Percentiles rank a stretch among this genome's conserved stretches.
phyloP scores from a whole-genome alignment of 179 eudicot species.

The Patellifolia procumbens region DNA sequence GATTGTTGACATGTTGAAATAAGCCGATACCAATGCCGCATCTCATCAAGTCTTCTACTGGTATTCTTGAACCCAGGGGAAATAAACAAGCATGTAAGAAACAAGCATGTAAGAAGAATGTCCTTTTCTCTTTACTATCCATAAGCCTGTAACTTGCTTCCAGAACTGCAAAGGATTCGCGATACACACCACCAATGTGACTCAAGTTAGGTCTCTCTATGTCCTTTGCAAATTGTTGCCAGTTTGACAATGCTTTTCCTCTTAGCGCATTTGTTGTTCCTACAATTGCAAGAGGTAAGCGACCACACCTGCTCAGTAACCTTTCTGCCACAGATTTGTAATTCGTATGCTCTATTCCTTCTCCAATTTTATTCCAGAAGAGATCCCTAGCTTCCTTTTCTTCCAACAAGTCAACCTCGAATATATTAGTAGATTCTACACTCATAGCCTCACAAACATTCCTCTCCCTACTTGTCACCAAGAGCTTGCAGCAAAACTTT shows the following conservation, averaged over 20 bases:
- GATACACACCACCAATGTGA: too few relatives aligned
- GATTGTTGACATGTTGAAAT: neutral
- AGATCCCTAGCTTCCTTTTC: neutral
- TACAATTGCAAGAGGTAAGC: constrained; percentile 2
- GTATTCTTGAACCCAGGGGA: constrained; percentile 12
- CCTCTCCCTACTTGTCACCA: neutral
- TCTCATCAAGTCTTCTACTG: constrained; percentile 8
- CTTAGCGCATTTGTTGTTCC: neutral
- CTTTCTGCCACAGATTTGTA: neutral
- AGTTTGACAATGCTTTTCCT: neutral
- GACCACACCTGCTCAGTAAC: neutral
- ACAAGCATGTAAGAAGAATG: constrained; percentile 12
- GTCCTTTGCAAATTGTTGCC: constrained; percentile 1
- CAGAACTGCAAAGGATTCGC: too few relatives aligned
- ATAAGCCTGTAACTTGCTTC: constrained; percentile 1
- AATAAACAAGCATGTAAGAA: too few relatives aligned
- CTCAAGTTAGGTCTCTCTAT: neutral
- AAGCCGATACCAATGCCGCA: constrained; percentile 13
- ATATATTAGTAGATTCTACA: neutral
- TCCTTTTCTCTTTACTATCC: neutral
- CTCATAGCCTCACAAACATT: constrained; percentile 7
- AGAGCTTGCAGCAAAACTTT: constrained; percentile 15
- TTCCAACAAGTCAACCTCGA: neutral
- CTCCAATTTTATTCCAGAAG: neutral
- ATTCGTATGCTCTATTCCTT: neutral